phyloP scores from a whole-genome alignment of 106 monocot species.

The Acorus gramineus region DNA sequence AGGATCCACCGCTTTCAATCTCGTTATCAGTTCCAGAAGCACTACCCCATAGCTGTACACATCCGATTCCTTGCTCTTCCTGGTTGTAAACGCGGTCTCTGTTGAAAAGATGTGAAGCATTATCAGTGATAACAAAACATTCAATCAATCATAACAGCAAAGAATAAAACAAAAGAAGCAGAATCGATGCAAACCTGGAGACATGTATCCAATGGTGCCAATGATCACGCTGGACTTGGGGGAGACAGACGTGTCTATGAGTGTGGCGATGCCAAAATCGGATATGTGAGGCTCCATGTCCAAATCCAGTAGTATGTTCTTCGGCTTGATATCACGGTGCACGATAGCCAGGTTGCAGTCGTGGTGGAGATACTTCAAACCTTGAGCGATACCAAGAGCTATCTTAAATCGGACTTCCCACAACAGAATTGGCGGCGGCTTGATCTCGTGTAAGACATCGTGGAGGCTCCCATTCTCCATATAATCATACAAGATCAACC shows the following conservation, averaged over 20 bases:
- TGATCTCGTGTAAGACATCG: constrained; percentile 66
- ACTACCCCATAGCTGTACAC: constrained; percentile 90
- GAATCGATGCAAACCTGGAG: constrained; percentile 50
- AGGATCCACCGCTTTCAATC: constrained; percentile 44
- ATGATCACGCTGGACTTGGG: constrained; percentile 31
- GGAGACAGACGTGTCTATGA: constrained; percentile 44
- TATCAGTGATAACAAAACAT: not conserved
- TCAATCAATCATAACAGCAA: not conserved
- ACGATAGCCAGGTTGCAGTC: constrained; percentile 73
- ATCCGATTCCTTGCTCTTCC: constrained; percentile 63
- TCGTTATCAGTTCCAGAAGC: constrained; percentile 69
- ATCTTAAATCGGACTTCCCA: constrained; percentile 54
- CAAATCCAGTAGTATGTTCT: constrained; percentile 70
- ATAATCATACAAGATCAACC: constrained; percentile 62
- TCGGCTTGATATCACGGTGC: constrained; percentile 95
- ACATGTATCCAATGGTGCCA: constrained; percentile 78
- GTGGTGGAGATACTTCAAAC: constrained; percentile 71
- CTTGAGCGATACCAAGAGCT: constrained; percentile 83
- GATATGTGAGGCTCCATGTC: constrained; percentile 82
- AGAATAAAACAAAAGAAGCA: not conserved
- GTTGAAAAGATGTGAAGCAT: not conserved
- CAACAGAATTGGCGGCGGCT: constrained; percentile 33
- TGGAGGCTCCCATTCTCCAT: constrained; percentile 91
- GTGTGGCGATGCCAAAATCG: constrained; percentile 84
- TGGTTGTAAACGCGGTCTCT: constrained; percentile 73